Percentiles rank a stretch among this genome's conserved stretches.
Evolutionary conservation across 257 asterid species (phyloP).

Genomic region (Jasminum sambac): DNA sequence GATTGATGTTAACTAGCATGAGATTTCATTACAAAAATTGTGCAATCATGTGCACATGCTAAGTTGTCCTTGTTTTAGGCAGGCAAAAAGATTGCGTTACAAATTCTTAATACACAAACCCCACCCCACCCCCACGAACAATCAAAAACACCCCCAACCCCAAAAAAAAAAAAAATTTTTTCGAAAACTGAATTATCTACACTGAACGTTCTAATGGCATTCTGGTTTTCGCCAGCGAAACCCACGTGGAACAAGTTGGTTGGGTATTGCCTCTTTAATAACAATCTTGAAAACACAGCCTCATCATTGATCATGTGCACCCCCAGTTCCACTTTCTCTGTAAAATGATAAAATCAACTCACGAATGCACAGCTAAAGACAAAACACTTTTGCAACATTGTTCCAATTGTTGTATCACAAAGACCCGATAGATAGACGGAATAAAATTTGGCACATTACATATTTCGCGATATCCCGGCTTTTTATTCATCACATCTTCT

Average conservation of each 20-base stretch:
- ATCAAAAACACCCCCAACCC: too few species aligned
- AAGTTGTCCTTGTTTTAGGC: conserved; percentile 31
- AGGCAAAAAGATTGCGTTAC: conserved; percentile 34
- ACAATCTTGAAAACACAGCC: conserved; percentile 26
- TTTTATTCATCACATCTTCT: too few species aligned
- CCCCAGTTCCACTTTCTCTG: not conserved
- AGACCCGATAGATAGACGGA: too few species aligned
- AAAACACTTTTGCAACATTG: conserved; percentile 10
- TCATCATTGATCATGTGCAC: conserved; percentile 33
- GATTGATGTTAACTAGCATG: not conserved
- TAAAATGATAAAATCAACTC: conserved; percentile 18
- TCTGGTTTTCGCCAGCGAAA: conserved; percentile 31
- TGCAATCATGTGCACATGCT: conserved; percentile 13
- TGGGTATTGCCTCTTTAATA: conserved; percentile 26
- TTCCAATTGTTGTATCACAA: too few species aligned
- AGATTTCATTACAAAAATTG: not conserved
- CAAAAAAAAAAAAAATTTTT: too few species aligned
- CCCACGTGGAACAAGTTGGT: conserved; percentile 41
- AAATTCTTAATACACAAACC: conserved; percentile 15
- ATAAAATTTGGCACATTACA: too few species aligned
- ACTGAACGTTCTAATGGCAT: not conserved
- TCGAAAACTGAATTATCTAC: too few species aligned
- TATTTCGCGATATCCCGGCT: too few species aligned
- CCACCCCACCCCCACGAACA: too few species aligned
- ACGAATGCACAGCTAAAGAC: conserved; percentile 24